These are phyloP conservation scores for Cryomyces antarcticus DNA, from an alignment of 495 filamentous ascomycete species.

Conservation along the genomic window DNA sequence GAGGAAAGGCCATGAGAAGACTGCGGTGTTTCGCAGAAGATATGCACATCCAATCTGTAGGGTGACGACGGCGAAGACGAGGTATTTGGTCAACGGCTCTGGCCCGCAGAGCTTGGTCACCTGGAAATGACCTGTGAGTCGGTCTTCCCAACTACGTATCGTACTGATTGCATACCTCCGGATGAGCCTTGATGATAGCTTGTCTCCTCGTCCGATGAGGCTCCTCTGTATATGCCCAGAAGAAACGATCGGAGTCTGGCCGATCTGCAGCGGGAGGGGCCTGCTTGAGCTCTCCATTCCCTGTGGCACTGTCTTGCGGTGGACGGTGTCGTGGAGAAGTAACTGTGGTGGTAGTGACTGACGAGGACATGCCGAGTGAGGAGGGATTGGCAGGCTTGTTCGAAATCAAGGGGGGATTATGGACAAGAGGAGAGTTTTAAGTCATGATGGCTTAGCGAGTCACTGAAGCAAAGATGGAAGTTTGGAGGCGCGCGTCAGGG, in stretches of 20 bases:
- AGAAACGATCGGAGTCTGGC: slow-evolving; percentile 32
- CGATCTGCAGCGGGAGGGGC: not conserved
- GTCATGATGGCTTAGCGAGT: no score
- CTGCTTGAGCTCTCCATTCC: not conserved
- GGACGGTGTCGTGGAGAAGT: not conserved
- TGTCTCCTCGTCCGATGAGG: slow-evolving; percentile 77
- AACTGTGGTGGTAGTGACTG: not conserved
- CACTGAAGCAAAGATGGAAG: no score
- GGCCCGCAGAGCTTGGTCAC: slow-evolving; percentile 95
- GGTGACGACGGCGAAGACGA: slow-evolving; percentile 66
- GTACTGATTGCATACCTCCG: slow-evolving; percentile 41
- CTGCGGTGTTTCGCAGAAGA: slow-evolving; percentile 53
- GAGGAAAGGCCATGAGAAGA: slow-evolving; percentile 70
- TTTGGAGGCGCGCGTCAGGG: no score
- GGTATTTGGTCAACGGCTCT: slow-evolving; percentile 86
- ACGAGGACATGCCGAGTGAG: not conserved
- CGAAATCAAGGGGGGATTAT: no score
- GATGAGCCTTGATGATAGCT: slow-evolving; percentile 96
- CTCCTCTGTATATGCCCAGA: slow-evolving; percentile 98
- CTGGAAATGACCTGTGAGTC: slow-evolving; percentile 21
- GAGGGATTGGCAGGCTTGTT: no score
- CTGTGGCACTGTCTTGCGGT: not conserved
- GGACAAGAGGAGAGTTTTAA: no score
- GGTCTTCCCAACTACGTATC: not conserved
- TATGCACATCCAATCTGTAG: slow-evolving; percentile 68